Base-by-base conservation (phyloP, 257 asterid species). In the Handroanthus guayacan region DNA sequence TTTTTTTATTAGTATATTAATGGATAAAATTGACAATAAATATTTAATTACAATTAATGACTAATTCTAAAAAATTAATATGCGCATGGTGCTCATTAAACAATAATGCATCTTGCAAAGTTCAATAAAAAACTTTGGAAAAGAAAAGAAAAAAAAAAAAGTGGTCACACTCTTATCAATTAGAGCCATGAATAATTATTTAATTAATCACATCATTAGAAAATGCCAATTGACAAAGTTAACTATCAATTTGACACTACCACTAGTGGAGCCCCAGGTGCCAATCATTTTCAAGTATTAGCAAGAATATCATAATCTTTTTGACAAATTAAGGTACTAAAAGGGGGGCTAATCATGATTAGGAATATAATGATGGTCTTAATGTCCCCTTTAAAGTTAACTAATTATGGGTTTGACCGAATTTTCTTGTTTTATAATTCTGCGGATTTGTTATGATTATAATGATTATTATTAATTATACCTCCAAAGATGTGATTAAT, bases 321-420 rank as follows among this genome's bases (percentile, higher is more conserved):
- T 4, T 77, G 82, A 75, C 68, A 64, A 71, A 39, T 70, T 48
- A 79, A 64, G 76, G 73, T 34, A 8, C 5, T 58, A 70, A 62
- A 66, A 80, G 55, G 61, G 76, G 64, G 69, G 52, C n/a, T 69
- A 80, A 74, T 58, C n/a, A 84, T 81, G 58, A 67, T 52, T 72
- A 63, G 67, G 75, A 71, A 62, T 60, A 56, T 63, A 43, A 55
- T 16, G 44, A 61, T 36, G 31, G 60, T 36, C 54, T 67, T 31
- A 62, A 38, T 17, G 63, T 17, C 13, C 38, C 38, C 63, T 9
- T 3, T 31, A 31, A 60, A 34, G 16, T 34, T 31, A 0, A 10
- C 67, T 69, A 73, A 43, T 57, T 20, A 57, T 1, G 63, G 63
- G 36, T 57, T 20, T 57, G 83, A 78, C 75, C 47, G 57, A 48